These are phyloP conservation scores for Pseudopithomyces maydicus DNA, from an alignment of 2,329 filamentous ascomycete genomes.

Conservation along the genomic window DNA sequence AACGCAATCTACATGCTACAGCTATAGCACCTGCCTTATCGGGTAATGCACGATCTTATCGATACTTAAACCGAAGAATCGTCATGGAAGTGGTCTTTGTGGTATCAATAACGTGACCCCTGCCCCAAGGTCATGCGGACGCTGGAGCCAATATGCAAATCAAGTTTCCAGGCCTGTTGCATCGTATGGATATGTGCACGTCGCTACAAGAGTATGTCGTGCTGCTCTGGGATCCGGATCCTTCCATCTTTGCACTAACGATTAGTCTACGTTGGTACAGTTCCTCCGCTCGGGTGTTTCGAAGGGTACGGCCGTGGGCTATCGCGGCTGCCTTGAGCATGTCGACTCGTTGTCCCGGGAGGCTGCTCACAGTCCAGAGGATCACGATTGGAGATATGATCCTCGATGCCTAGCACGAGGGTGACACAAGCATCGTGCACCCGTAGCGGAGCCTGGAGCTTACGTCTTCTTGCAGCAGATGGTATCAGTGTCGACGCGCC, in stretches of 20 bases:
- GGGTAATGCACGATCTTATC: conserved; percentile 6
- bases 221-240: conserved; percentile 7
- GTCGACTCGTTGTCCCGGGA: background rate
- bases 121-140: conserved; percentile 6
- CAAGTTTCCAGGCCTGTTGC: conserved; percentile 2
- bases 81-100: background rate
- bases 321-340: conserved; percentile 1
- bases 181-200: background rate
- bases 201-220: conserved; percentile 1
- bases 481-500: background rate
- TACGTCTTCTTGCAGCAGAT: background rate
- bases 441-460: background rate
- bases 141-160: conserved; percentile 4
- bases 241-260: conserved; percentile 4
- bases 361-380: too few species aligned
- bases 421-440: background rate
- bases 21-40: conserved; percentile 2
- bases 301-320: conserved; percentile 1
- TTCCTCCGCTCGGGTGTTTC: background rate
- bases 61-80: background rate
- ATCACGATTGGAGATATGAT: background rate
- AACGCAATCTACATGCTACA: background rate
- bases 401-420: background rate
- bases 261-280: background rate
- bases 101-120: background rate